Base-by-base conservation (phyloP, 75 land plant species). In the Gnetum montanum region DNA sequence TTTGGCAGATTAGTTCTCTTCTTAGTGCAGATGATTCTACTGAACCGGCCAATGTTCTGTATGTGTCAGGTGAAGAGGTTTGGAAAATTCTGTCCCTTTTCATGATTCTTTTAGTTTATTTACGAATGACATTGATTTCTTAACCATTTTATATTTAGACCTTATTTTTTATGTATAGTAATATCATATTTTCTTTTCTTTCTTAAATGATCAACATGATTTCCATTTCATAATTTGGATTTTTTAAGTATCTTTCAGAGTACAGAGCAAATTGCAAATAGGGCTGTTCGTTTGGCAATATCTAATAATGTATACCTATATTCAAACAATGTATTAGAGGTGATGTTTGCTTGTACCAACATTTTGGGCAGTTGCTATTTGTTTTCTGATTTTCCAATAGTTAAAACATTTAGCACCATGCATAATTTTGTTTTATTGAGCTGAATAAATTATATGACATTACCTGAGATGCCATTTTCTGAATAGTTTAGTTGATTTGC, bases 11-110 rank as follows among this genome's bases (percentile, higher is more conserved):
- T 61, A 78, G 86, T 58, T 82, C 81, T 27, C 31, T 79, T 19
- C 52, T 90, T 31, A 77, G 87, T 59, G 75, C 75, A 63, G 85
- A 73, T 34, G 66, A 57, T 25, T 10, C 24, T 31, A 45, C 41
- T 60, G 70, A 34, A 29, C 62, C 71, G 26, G 69, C 65, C 54
- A 80, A 84, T 15, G 85, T 90, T 22, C 68, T 91, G 8, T 91
- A 91, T 72, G 85, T 87, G 2, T 91, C 97, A 31, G 93, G 88
- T 24, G 93, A 91, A 71, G 97, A 91, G 94, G 97, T 91, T 54
- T 34, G 77, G 41, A 19, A 34, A 6, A 13, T 29, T 38, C n/a
- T n/a, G n/a, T n/a, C n/a, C n/a, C n/a, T n/a, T n/a, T n/a, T n/a
- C n/a, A n/a, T 55, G 58, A 10, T 57, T 11, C 26, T 12, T 52